Base-by-base conservation (phyloP, 805 yeast genomes). In the Yamadazyma scolyti region DNA sequence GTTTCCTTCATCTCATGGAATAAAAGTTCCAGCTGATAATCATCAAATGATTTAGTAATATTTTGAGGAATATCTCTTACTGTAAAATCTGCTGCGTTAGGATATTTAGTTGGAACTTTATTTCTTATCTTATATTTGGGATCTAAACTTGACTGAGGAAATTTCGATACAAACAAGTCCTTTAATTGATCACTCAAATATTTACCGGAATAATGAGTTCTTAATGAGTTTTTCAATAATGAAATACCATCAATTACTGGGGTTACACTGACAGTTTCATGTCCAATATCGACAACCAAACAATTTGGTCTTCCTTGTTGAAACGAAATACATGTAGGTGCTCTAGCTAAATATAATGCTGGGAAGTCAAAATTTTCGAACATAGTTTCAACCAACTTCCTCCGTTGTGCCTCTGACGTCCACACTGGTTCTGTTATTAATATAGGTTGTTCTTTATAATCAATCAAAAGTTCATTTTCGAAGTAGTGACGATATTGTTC, bases 251-350 rank as follows among this genome's bases (percentile, higher is more conserved):
- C 95, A 37, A 80, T 77, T 13, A 83, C 87, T 2, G 89, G 95
- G 4, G 93, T 81, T 1, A 79, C 89, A 39, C 86, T 77, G 12
- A 74, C 66, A 2, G 79, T 61, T 50, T 83, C 89, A 50, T 84
- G 93, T 5, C 96, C 96, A 23, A 85, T 59, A 54, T 87, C 95
- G 23, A 87, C 90, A 23, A 87, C 87, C 19, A 87, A 63, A 52
- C 95, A 87, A 38, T 81, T 82, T 26, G 95, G 88, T 52, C 94
- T 71, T 3, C 95, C 96, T 42, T 83, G 82, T 8, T 90, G 88
- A 58, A 89, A 89, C 2, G 95, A 78, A 1, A 83, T 79, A 60
- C 95, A 82, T 0, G 94, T 81, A n/a, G 96, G 90, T 6, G 81
- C 71, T 36, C 87, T 81, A 9, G 85, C 88, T 15, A 85, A 54